Conservation (phyloP, 441 rosid species). For the Brassica balearica region DNA sequence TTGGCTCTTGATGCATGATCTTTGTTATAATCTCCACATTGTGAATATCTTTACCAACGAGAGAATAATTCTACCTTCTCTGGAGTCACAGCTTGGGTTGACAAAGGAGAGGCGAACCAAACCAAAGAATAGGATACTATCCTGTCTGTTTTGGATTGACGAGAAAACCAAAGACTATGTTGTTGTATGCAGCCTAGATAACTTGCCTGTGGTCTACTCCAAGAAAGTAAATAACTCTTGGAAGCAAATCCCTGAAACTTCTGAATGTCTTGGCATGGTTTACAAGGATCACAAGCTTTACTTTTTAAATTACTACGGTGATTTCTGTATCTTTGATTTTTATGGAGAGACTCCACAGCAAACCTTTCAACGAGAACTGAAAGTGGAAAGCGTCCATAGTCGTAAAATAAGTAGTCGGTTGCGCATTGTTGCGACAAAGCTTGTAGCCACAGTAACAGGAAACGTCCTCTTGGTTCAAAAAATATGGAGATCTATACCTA, state of each 20-base stretch:
- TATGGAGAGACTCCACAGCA: slow-evolving; percentile 1
- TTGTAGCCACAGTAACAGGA: slow-evolving; percentile 1
- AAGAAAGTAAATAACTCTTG: not conserved
- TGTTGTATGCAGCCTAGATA: not conserved
- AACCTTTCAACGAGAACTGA: not conserved
- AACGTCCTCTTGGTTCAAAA: not conserved
- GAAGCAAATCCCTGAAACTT: not conserved
- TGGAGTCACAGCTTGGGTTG: not conserved
- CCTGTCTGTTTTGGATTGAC: slow-evolving; percentile 18
- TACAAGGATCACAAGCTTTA: slow-evolving; percentile 32
- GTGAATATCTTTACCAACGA: not conserved
- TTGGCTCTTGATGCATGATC: slow-evolving; percentile 19
- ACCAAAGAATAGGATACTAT: not conserved
- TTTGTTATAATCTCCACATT: not conserved
- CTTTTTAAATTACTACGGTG: not conserved
- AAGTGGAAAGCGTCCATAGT: not conserved
- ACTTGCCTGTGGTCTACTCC: not conserved
- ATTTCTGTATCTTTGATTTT: not conserved
- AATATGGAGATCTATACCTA: not conserved
- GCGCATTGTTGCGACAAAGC: not conserved
- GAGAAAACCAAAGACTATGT: slow-evolving; percentile 28
- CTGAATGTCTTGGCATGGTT: not conserved
- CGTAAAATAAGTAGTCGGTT: not conserved
- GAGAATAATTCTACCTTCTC: not conserved
- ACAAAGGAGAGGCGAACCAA: not conserved